A percentile compares a stretch with the other conserved stretches of the same genome.
Evolutionary conservation across 139 green algal genomes (phyloP).

Genomic region (Parachlorella kessleri): DNA sequence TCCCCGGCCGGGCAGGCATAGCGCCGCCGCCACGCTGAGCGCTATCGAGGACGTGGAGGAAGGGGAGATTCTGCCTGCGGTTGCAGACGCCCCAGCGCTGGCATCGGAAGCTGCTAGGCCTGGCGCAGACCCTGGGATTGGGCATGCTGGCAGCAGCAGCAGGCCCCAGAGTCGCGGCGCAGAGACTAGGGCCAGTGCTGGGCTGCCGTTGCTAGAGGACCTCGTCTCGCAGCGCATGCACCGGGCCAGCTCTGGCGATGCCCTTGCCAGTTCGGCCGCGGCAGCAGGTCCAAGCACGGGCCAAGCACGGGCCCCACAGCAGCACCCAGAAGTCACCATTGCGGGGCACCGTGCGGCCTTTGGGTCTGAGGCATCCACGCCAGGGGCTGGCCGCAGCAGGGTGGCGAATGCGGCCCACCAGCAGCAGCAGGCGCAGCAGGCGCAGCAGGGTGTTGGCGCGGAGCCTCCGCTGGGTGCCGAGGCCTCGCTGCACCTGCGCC

Average conservation of each 20-base stretch:
- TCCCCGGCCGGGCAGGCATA: neutral
- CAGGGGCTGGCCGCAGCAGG: neutral
- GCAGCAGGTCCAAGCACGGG: neutral
- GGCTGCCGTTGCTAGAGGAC: neutral
- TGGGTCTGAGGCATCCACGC: neutral
- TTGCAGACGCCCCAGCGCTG: too few species aligned
- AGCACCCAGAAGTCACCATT: neutral
- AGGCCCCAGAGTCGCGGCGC: neutral
- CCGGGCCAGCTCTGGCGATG: neutral
- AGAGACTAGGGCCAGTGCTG: neutral
- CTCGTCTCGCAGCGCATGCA: slow-evolving; percentile 21
- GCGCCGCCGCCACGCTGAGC: too few species aligned
- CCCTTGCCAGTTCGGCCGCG: neutral
- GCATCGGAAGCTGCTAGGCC: too few species aligned
- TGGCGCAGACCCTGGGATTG: too few species aligned
- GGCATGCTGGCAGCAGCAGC: neutral
- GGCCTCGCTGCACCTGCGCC: neutral
- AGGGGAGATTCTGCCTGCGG: neutral
- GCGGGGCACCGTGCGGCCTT: slow-evolving; percentile 13
- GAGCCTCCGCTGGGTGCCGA: too few species aligned
- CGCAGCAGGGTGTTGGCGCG: neutral
- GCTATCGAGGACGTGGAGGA: neutral
- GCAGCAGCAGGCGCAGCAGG: neutral
- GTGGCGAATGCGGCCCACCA: neutral
- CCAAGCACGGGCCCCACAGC: neutral